Percentiles rank a stretch among this genome's conserved stretches.
Evolutionary conservation across 73 alveolate species (phyloP).

Genomic region (Diophrys sp.): DNA sequence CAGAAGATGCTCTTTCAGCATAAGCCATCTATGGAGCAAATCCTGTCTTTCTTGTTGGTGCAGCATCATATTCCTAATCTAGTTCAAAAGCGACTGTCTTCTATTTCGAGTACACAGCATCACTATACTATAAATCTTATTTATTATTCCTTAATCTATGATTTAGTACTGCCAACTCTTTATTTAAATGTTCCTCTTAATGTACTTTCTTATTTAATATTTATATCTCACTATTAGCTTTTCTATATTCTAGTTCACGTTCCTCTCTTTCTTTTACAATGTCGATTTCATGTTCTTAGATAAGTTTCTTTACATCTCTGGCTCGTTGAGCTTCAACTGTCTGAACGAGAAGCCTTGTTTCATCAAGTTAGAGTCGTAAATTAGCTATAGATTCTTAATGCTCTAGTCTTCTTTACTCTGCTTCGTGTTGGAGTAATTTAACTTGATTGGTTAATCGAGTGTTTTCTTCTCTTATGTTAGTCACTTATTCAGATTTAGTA

Average conservation of each 20-base stretch:
- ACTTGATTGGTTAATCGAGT: slow-evolving; percentile 8
- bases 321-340: slow-evolving; percentile 18
- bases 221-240: slow-evolving; percentile 26
- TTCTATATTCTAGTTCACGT: slow-evolving; percentile 19
- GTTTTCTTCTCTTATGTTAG: background rate
- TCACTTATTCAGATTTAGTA: background rate
- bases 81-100: background rate
- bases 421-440: slow-evolving; percentile 9
- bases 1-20: too few species aligned
- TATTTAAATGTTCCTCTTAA: slow-evolving; percentile 47
- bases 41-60: too few species aligned
- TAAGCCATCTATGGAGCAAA: too few species aligned
- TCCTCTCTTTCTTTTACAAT: slow-evolving; percentile 26
- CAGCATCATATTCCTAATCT: slow-evolving; percentile 19
- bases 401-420: slow-evolving; percentile 17
- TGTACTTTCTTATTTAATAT: slow-evolving; percentile 28
- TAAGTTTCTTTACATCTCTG: slow-evolving; percentile 34
- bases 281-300: slow-evolving; percentile 25
- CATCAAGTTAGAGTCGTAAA: slow-evolving; percentile 41
- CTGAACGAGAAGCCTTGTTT: slow-evolving; percentile 30
- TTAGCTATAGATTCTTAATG: slow-evolving; percentile 29
- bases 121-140: background rate
- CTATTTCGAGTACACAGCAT: background rate
- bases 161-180: slow-evolving; percentile 52
- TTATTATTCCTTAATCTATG: slow-evolving; percentile 29